These are phyloP conservation scores for Kalanchoe fedtschenkoi DNA, from an alignment of 164 flowering plant species.

Conservation along the genomic window DNA sequence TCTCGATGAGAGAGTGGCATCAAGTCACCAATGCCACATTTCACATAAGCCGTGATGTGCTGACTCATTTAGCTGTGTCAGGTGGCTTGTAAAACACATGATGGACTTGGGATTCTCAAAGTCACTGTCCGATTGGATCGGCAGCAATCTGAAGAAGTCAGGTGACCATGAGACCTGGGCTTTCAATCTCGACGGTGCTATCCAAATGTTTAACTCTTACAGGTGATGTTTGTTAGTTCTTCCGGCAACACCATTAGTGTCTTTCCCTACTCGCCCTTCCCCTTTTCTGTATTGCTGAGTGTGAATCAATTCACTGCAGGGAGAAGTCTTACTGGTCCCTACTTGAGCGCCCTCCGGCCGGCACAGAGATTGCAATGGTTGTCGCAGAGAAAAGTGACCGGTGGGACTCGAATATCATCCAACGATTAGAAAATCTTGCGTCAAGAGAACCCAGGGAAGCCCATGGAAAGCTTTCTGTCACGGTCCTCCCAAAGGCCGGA, in stretches of 20 bases:
- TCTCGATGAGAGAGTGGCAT: neutral
- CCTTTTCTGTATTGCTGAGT: no score
- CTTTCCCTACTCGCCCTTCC: neutral
- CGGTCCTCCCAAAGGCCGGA: conserved; percentile 71
- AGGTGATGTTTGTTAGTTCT: conserved; percentile 22
- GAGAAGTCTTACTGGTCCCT: conserved; percentile 71
- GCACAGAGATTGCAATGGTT: conserved; percentile 49
- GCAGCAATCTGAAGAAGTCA: conserved; percentile 71
- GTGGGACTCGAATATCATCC: conserved; percentile 48
- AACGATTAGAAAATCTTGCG: conserved; percentile 48
- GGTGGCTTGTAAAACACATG: conserved; percentile 95
- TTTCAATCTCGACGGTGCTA: conserved; percentile 76
- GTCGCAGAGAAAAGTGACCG: conserved; percentile 93
- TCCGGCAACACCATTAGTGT: neutral
- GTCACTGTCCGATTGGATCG: conserved; percentile 76
- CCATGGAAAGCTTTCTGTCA: conserved; percentile 53
- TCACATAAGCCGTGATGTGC: neutral
- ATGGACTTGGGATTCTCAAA: conserved; percentile 73
- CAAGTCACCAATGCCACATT: neutral
- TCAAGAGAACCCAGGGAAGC: conserved; percentile 17
- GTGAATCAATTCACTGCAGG: no score
- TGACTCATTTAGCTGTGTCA: conserved; percentile 13
- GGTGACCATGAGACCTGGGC: conserved; percentile 68
- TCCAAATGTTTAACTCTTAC: conserved; percentile 87
- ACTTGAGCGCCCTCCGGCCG: conserved; percentile 74